phyloP scores from a whole-genome alignment of 148 eudicot genomes.

The Arctostaphylos glauca region DNA sequence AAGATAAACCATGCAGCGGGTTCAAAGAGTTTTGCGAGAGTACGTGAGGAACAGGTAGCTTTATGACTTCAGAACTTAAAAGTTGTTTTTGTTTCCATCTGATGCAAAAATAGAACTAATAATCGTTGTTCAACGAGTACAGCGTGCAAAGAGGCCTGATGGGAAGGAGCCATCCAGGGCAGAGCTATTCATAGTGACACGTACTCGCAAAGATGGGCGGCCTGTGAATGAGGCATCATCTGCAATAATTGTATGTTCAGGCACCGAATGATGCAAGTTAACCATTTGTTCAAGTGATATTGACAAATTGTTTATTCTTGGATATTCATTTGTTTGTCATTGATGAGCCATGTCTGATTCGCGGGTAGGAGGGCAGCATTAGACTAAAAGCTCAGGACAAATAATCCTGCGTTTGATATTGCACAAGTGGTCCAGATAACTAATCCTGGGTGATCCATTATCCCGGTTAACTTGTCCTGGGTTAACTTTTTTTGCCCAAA shows the following conservation, averaged over 20 bases:
- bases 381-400: background rate
- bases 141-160: conserved; percentile 41
- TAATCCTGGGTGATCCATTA: background rate
- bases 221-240: conserved; percentile 38
- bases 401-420: no score
- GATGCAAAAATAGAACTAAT: background rate
- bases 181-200: conserved; percentile 41
- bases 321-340: background rate
- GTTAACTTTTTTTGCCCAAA: background rate
- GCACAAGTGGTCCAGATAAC: no score
- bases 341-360: background rate
- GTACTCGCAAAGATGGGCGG: conserved; percentile 42
- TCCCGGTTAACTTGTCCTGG: background rate
- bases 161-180: conserved; percentile 40
- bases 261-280: background rate
- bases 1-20: conserved; percentile 36
- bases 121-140: background rate
- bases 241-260: conserved; percentile 32
- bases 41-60: conserved; percentile 41
- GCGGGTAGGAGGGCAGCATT: background rate
- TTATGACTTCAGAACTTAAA: background rate
- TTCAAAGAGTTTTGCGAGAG: conserved; percentile 40
- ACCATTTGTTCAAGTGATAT: background rate
- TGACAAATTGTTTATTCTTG: background rate
- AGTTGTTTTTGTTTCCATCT: background rate